phyloP scores from a whole-genome alignment of 208 protist species.

The Leishmania major region DNA sequence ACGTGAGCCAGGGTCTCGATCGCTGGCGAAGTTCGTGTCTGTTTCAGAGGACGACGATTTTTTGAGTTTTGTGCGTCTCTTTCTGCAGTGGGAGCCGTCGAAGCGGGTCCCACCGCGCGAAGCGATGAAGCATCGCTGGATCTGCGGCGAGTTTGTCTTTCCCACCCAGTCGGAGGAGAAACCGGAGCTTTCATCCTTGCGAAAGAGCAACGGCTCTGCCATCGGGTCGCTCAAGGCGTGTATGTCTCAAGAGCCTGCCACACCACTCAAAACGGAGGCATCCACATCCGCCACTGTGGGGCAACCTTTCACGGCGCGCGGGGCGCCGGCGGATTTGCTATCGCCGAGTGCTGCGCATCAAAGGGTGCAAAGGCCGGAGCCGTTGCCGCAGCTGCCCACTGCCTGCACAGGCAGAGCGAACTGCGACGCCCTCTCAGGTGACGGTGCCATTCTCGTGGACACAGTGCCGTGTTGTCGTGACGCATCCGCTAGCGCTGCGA shows the following conservation, averaged over 20 bases:
- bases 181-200: not conserved
- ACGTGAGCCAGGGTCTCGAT: constrained; percentile 51
- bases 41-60: constrained; percentile 62
- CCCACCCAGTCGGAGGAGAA: not conserved
- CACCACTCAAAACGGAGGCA: not conserved
- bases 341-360: not conserved
- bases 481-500: not conserved
- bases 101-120: constrained; percentile 52
- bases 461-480: not conserved
- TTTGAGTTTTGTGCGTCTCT: constrained; percentile 67
- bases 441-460: not conserved
- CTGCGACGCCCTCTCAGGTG: not conserved
- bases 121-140: constrained; percentile 82
- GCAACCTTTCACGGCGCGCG: not conserved
- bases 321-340: not conserved
- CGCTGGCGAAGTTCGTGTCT: constrained; percentile 58
- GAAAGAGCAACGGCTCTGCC: not conserved
- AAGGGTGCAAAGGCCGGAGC: not conserved
- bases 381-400: not conserved
- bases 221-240: not conserved
- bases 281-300: not conserved
- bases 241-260: not conserved
- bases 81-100: constrained; percentile 73
- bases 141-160: constrained; percentile 62
- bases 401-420: not conserved